Conservation (phyloP, 2,329 filamentous ascomycete species). For the Monilinia fructicola region DNA sequence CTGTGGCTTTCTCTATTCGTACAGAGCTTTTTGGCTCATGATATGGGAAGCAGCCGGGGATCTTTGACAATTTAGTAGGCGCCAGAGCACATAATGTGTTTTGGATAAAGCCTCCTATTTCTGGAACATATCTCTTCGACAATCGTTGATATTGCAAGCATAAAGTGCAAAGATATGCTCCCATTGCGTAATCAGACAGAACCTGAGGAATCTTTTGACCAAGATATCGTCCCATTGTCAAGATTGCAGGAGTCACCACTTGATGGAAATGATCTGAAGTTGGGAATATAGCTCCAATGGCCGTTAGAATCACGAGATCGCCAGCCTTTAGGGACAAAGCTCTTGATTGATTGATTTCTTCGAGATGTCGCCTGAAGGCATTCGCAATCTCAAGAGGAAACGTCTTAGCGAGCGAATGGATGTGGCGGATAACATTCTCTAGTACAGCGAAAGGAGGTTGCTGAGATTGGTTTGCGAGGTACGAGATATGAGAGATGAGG, state of each 20-base stretch:
- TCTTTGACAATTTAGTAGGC: slow-evolving; percentile 51
- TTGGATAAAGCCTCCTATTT: slow-evolving; percentile 77
- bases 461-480: slow-evolving; percentile 46
- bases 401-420: slow-evolving; percentile 87
- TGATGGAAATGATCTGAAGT: slow-evolving; percentile 98
- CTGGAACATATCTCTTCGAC: slow-evolving; percentile 85
- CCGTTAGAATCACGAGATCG: slow-evolving; percentile 80
- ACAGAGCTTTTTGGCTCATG: slow-evolving; percentile 55
- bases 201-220: slow-evolving; percentile 70
- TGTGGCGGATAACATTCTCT: slow-evolving; percentile 81
- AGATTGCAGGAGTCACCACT: slow-evolving; percentile 84
- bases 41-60: slow-evolving; percentile 59
- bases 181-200: slow-evolving; percentile 67
- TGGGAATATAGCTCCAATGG: slow-evolving; percentile 81
- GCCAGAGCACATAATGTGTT: slow-evolving; percentile 70
- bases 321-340: slow-evolving; percentile 58
- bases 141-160: slow-evolving; percentile 79
- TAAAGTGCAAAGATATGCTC: slow-evolving; percentile 76
- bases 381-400: slow-evolving; percentile 76
- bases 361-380: slow-evolving; percentile 73
- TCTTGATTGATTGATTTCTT: slow-evolving; percentile 51
- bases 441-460: slow-evolving; percentile 64
- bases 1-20: slow-evolving; percentile 50
- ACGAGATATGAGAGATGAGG: slow-evolving; percentile 62
- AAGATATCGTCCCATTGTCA: slow-evolving; percentile 80